Evolutionary conservation across 192 early-diverging fungal species (phyloP).

Genomic region (Mortierella alpina): DNA sequence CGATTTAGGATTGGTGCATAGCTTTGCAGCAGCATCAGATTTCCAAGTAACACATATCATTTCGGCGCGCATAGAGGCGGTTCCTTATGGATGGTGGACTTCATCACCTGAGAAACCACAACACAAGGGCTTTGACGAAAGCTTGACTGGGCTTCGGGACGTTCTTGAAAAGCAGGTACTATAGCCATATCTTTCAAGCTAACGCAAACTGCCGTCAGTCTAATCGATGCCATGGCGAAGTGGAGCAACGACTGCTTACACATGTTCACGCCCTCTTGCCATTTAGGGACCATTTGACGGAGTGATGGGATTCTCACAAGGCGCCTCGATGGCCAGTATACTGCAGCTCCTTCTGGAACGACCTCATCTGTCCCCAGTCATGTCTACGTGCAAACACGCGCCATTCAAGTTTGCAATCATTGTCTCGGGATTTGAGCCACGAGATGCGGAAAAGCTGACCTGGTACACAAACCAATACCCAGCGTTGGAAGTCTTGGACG

Average conservation of each 20-base stretch:
- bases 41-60: no score
- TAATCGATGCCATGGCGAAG: background rate
- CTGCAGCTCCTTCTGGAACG: conserved; percentile 57
- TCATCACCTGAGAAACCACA: conserved; percentile 44
- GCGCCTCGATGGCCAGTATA: conserved; percentile 62
- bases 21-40: no score
- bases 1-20: background rate
- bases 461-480: conserved; percentile 45
- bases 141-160: conserved; percentile 48
- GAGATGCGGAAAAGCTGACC: conserved; percentile 22
- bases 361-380: conserved; percentile 43
- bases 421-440: conserved; percentile 58
- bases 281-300: conserved; percentile 66
- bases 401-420: conserved; percentile 61
- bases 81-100: conserved; percentile 59
- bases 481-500: background rate
- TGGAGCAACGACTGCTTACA: background rate
- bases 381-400: conserved; percentile 38
- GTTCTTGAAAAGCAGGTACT: conserved; percentile 58
- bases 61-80: conserved; percentile 19
- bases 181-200: background rate
- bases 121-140: conserved; percentile 59
- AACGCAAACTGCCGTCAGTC: background rate
- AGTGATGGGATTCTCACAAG: conserved; percentile 68
- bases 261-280: background rate